Evolutionary conservation across 2,329 filamentous ascomycete species (phyloP), one percentile per base, ranked within the genome.

Genomic region (Botrytis medusae): DNA sequence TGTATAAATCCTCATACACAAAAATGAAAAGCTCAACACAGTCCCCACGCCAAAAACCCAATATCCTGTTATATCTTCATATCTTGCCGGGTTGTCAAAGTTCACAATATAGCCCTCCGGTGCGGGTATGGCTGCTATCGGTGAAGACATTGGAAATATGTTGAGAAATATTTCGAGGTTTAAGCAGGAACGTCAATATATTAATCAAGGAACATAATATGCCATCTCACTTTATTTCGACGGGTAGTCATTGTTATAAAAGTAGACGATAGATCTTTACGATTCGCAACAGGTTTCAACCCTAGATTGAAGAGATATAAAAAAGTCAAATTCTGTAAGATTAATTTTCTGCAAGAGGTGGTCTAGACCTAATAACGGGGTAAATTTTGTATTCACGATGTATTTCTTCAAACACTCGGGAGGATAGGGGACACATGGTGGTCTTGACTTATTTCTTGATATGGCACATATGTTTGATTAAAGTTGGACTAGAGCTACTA

Each of bases 41-140:
- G 51, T 62, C 5, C 59, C 69, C 14, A 72, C 51, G 18, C 70
- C 62, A n/a, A 59, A 59, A 34, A 29, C 62, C 70, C 70, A 72
- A 46, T 68, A 72, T 10, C 44, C 60, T 20, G 62, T n/a, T n/a
- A 59, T 16, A 22, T 72, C 29, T 4, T 51, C 60, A 32, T 46
- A 37, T 59, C 70, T 29, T 44, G n/a, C 59, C 16, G 70, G 70
- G 29, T 68, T 34, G 1, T 40, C 61, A 46, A 68, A 72, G 29
- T 72, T 14, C 16, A 59, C 60, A 20, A 59, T 20, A 40, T 72
- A 72, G 14, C 70, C 70, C 16, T n/a, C n/a, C 6, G 70, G 70
- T n/a, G 70, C 61, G 57, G 70, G 22, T 25, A 63, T 14, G 4
- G 59, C 44, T 29, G 42, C 69, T 25, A 64, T 22, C 25, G 20